A percentile compares a stretch with the other conserved stretches of the same genome.
phyloP scores from a whole-genome alignment of 2,329 filamentous ascomycete species.

The Xylariomycetidae sp. region DNA sequence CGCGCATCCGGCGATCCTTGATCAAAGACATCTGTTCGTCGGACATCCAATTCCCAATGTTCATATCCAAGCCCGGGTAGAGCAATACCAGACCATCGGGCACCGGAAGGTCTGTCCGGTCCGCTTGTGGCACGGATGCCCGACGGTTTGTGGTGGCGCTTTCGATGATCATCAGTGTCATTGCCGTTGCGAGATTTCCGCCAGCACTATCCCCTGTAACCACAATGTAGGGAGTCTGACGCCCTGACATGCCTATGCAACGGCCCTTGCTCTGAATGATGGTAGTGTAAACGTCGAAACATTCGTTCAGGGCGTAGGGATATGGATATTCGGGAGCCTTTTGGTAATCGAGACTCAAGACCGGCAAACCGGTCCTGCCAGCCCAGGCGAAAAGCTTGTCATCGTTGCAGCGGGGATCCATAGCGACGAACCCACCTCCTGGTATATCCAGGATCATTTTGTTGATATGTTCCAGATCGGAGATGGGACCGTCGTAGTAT shows the following conservation, averaged over 20 bases:
- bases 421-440: constrained; percentile 91
- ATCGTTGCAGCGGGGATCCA: constrained; percentile 91
- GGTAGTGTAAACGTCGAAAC: constrained; percentile 76
- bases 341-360: constrained; percentile 85
- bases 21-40: constrained; percentile 97
- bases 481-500: constrained; percentile 85
- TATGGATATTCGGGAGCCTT: constrained; percentile 83
- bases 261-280: constrained; percentile 66
- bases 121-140: constrained; percentile 48
- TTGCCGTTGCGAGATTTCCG: constrained; percentile 72
- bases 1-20: constrained; percentile 70
- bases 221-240: constrained; percentile 59
- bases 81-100: constrained; percentile 80
- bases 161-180: constrained; percentile 86
- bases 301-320: constrained; percentile 80
- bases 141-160: constrained; percentile 53
- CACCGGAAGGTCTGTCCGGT: constrained; percentile 57
- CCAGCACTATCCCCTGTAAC: constrained; percentile 77
- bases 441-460: constrained; percentile 84
- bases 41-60: constrained; percentile 98
- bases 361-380: constrained; percentile 76
- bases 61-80: constrained; percentile 92
- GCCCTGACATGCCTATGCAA: constrained; percentile 68
- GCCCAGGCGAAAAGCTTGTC: constrained; percentile 94
- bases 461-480: constrained; percentile 67